A percentile compares a stretch with the other conserved stretches of the same genome.
Evolutionary conservation across 1,284 basidiomycete genomes (phyloP).

Genomic region (Apiotrichum mycotoxinovorans): DNA sequence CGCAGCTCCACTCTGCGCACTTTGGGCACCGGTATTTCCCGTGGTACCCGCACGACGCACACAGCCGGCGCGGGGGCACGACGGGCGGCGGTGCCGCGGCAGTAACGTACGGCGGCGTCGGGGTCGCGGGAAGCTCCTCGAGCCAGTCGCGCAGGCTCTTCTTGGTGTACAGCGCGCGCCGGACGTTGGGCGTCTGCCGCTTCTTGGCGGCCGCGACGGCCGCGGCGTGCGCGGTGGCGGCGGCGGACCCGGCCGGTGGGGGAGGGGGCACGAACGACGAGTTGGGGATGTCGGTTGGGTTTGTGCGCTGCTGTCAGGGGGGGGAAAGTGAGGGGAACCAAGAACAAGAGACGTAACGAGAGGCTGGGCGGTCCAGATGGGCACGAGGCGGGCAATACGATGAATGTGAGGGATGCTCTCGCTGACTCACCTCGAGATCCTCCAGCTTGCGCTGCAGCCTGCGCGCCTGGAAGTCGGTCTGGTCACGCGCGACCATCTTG

Average conservation of each 20-base stretch:
- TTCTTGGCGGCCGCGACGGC: constrained; percentile 31
- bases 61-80: constrained; percentile 32
- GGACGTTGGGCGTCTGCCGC: constrained; percentile 46
- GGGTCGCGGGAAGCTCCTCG: constrained; percentile 38
- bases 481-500: constrained; percentile 12
- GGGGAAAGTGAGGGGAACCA: not conserved
- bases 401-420: too few relatives aligned
- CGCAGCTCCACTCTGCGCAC: constrained; percentile 45
- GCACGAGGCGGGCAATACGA: too few relatives aligned
- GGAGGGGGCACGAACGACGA: constrained; percentile 35
- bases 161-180: constrained; percentile 40
- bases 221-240: constrained; percentile 2
- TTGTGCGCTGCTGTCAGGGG: constrained; percentile 37
- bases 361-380: too few relatives aligned
- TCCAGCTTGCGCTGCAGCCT: constrained; percentile 38
- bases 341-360: too few relatives aligned
- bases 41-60: constrained; percentile 43
- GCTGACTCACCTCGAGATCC: constrained; percentile 47
- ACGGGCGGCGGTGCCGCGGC: constrained; percentile 31
- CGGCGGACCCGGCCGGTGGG: constrained; percentile 1
- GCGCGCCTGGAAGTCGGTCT: constrained; percentile 39
- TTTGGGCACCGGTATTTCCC: constrained; percentile 37
- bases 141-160: constrained; percentile 48
- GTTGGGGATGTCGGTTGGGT: constrained; percentile 46
- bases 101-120: constrained; percentile 37